These are phyloP conservation scores for Corymbia calophylla DNA, from an alignment of 441 rosid species.

Conservation along the genomic window DNA sequence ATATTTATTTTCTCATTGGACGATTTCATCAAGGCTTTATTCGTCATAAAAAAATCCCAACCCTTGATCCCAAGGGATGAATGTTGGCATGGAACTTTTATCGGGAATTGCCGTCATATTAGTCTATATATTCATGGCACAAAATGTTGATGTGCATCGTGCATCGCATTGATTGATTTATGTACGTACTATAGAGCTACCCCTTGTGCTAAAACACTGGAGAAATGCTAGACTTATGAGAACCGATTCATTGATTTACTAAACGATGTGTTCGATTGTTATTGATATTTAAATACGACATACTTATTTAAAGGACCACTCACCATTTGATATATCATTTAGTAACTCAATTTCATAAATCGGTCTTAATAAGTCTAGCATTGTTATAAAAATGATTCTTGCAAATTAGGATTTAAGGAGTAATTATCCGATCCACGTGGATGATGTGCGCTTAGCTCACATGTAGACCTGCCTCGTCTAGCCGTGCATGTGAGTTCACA, in stretches of 20 bases:
- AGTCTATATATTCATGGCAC: neutral
- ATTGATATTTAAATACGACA: neutral
- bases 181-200: neutral
- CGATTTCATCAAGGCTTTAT: neutral
- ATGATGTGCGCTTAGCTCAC: neutral
- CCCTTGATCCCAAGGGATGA: neutral
- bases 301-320: neutral
- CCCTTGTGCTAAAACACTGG: neutral
- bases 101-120: neutral
- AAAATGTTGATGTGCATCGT: neutral
- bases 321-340: neutral
- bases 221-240: neutral
- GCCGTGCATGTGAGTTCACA: neutral
- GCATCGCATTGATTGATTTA: no score
- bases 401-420: neutral
- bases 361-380: neutral
- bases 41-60: neutral
- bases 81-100: neutral
- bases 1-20: neutral
- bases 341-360: neutral
- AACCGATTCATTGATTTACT: neutral
- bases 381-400: neutral
- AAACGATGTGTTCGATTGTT: rapidly evolving
- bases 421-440: neutral
- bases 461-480: neutral